phyloP scores from a whole-genome alignment of 2,329 filamentous ascomycete species.

The Lecanicillium sp. region DNA sequence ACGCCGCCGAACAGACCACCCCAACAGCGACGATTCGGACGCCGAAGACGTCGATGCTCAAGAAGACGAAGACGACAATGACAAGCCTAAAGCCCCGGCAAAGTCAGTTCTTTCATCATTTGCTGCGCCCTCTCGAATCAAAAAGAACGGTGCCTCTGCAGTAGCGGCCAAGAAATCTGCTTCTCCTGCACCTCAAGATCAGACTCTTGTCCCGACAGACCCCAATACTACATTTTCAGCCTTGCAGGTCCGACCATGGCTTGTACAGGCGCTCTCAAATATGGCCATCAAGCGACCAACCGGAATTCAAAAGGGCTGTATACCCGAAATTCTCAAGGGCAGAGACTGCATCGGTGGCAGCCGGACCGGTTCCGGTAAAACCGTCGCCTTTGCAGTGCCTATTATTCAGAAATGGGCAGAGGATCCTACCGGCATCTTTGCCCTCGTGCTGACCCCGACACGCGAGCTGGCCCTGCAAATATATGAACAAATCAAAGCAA shows the following conservation, averaged over 20 bases:
- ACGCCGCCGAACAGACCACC: conserved; percentile 26
- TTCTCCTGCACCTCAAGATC: conserved; percentile 16
- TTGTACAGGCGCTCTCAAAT: conserved; percentile 67
- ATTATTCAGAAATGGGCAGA: conserved; percentile 90
- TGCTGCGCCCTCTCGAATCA: conserved; percentile 46
- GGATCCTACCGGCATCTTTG: conserved; percentile 88
- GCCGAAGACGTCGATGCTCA: conserved; percentile 20
- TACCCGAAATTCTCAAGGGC: conserved; percentile 85
- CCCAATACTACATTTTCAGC: conserved; percentile 60
- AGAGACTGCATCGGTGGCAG: conserved; percentile 93
- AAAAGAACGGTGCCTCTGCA: conserved; percentile 22
- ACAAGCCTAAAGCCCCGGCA: conserved; percentile 21
- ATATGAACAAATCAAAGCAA: conserved; percentile 90
- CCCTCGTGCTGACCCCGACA: conserved; percentile 80
- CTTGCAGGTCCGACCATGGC: conserved; percentile 74
- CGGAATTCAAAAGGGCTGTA: conserved; percentile 85
- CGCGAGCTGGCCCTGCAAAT: conserved; percentile 92
- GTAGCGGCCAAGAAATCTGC: conserved; percentile 8
- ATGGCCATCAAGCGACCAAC: conserved; percentile 83
- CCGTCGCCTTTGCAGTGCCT: conserved; percentile 87
- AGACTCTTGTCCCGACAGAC: conserved; percentile 44
- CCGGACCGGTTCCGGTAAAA: conserved; percentile 94
- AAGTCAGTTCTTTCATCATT: conserved; percentile 31
- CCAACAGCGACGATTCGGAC: conserved; percentile 16
- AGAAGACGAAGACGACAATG: conserved; percentile 16